These are phyloP conservation scores for Mucor indicus DNA, from an alignment of 371 early-diverging fungal species.

Conservation along the genomic window DNA sequence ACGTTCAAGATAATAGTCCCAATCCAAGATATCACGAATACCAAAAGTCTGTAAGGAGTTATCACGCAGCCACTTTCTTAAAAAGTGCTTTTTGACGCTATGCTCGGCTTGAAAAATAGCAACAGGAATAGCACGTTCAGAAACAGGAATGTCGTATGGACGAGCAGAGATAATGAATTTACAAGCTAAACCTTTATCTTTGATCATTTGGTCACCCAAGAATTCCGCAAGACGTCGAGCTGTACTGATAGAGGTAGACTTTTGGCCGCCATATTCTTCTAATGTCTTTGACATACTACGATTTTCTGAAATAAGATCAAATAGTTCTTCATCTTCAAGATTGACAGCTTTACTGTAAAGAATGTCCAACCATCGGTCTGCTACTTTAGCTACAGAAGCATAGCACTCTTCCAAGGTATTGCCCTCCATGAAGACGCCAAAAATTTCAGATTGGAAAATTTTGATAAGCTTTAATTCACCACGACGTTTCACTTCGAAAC, in stretches of 20 bases:
- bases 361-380: slow-evolving; percentile 97
- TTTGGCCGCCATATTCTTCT: slow-evolving; percentile 91
- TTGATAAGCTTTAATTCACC: slow-evolving; percentile 99
- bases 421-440: slow-evolving; percentile 92
- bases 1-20: slow-evolving; percentile 98
- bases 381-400: slow-evolving; percentile 81
- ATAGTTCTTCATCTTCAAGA: slow-evolving; percentile 88
- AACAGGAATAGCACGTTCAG: slow-evolving; percentile 96
- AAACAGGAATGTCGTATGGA: slow-evolving; percentile 89
- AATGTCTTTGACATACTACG: slow-evolving; percentile 96
- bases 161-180: slow-evolving; percentile 93
- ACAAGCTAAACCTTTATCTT: slow-evolving; percentile 96
- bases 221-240: slow-evolving; percentile 98
- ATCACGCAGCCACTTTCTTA: slow-evolving; percentile 95
- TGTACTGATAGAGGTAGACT: slow-evolving; percentile 95
- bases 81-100: slow-evolving; percentile 75
- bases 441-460: slow-evolving; percentile 96
- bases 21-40: slow-evolving; percentile 94
- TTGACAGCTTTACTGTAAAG: slow-evolving; percentile 84
- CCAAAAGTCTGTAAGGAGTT: slow-evolving; percentile 67
- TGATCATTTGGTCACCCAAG: slow-evolving; percentile 97
- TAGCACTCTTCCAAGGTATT: slow-evolving; percentile 91
- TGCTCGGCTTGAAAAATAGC: slow-evolving; percentile 92
- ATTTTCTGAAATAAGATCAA: slow-evolving; percentile 98
- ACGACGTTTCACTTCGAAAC: slow-evolving; percentile 99